Percentiles rank a stretch among this genome's conserved stretches.
phyloP scores from a whole-genome alignment of 2,329 filamentous ascomycete genomes.

The Hymenoscyphus fructigenus region DNA sequence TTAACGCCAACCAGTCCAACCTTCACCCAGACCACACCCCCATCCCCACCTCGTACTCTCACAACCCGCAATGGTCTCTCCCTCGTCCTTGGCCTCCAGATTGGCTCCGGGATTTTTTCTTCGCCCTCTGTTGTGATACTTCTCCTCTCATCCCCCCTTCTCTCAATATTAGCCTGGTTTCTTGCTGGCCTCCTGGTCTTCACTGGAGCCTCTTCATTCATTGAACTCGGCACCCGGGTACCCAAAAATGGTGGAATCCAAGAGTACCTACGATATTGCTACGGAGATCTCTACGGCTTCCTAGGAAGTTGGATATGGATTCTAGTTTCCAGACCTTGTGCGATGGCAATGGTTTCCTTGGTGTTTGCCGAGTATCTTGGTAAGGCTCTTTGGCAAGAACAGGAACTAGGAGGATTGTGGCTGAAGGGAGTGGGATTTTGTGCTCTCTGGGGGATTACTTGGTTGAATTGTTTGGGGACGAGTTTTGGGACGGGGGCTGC shows the following conservation, averaged over 20 bases:
- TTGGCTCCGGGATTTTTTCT: slow-evolving; percentile 49
- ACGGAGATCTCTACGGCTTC: background rate
- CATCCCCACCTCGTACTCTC: background rate
- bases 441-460: too few species aligned
- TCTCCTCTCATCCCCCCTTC: slow-evolving; percentile 44
- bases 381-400: too few species aligned
- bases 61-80: slow-evolving; percentile 32
- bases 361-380: too few species aligned
- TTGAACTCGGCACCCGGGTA: slow-evolving; percentile 41
- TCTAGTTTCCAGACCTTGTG: too few species aligned
- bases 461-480: too few species aligned
- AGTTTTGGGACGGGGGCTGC: too few species aligned
- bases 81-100: slow-evolving; percentile 47
- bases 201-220: slow-evolving; percentile 48
- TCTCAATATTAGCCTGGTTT: slow-evolving; percentile 44
- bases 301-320: too few species aligned
- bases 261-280: background rate
- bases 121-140: slow-evolving; percentile 44
- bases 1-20: too few species aligned
- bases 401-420: too few species aligned
- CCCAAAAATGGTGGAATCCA: slow-evolving; percentile 10
- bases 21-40: too few species aligned
- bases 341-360: too few species aligned
- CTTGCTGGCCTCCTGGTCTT: slow-evolving; percentile 46
- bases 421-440: too few species aligned